Conservation (phyloP, 495 filamentous ascomycete species). For the Podospora sp. region DNA sequence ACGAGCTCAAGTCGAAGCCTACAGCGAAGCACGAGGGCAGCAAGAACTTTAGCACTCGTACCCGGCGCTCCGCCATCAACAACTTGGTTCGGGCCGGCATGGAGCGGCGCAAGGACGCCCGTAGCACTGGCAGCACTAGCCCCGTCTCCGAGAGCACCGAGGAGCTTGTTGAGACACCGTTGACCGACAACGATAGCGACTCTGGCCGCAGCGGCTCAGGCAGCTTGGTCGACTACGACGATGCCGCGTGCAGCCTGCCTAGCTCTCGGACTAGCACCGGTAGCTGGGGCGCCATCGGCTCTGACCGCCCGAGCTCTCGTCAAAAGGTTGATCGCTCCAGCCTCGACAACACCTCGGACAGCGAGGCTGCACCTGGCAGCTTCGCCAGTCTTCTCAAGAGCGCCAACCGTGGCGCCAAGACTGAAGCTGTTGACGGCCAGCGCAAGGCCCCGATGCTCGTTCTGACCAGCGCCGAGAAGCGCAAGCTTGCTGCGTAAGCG, state of each 20-base stretch:
- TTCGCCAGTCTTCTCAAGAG: conserved; percentile 64
- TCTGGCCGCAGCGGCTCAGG: conserved; percentile 77
- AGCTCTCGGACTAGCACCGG: conserved; percentile 76
- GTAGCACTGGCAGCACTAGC: conserved; percentile 76
- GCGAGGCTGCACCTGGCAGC: conserved; percentile 44
- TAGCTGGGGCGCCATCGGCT: conserved; percentile 76
- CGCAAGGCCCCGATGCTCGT: conserved; percentile 86
- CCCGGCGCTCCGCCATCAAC: conserved; percentile 87
- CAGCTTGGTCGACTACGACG: conserved; percentile 70
- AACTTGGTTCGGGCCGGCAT: conserved; percentile 88
- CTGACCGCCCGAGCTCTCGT: conserved; percentile 65
- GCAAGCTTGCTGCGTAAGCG: conserved; percentile 55
- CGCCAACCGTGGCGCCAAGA: conserved; percentile 47
- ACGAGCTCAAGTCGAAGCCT: conserved; percentile 87
- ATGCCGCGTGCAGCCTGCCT: conserved; percentile 66
- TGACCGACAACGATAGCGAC: conserved; percentile 79
- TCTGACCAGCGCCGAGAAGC: conserved; percentile 86
- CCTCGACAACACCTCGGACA: conserved; percentile 57
- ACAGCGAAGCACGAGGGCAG: conserved; percentile 94
- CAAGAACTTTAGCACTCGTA: conserved; percentile 96
- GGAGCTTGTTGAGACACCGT: conserved; percentile 66
- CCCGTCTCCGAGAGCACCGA: conserved; percentile 83
- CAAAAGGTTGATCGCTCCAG: conserved; percentile 64
- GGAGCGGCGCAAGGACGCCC: conserved; percentile 73
- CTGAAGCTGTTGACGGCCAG: conserved; percentile 57